These are phyloP conservation scores for Orbilia blumenaviensis DNA, from an alignment of 2,329 filamentous ascomycete genomes.

Conservation along the genomic window DNA sequence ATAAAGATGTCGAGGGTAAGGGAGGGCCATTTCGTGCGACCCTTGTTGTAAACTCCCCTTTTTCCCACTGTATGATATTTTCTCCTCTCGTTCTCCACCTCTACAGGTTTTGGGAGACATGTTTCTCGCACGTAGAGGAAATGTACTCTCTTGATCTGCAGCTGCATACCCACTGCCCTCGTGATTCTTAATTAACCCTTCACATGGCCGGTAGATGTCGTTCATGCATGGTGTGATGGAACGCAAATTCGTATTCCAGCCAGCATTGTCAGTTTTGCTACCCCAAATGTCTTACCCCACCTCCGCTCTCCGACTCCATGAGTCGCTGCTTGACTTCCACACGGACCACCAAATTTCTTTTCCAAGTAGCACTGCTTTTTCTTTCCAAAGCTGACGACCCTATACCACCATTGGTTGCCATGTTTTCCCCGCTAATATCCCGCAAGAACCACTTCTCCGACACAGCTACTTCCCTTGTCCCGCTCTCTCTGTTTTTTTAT, in stretches of 20 bases:
- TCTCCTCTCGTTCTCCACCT: neutral
- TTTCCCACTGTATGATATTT: neutral
- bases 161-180: neutral
- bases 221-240: neutral
- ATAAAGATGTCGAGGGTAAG: no score
- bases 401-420: neutral
- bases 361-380: no score
- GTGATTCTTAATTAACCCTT: neutral
- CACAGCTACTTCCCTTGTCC: no score
- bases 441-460: neutral
- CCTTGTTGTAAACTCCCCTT: no score
- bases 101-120: neutral
- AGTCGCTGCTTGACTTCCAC: neutral
- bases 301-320: slow-evolving; percentile 41
- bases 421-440: neutral
- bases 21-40: no score
- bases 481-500: no score
- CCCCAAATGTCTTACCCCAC: slow-evolving; percentile 24
- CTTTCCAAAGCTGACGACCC: slow-evolving; percentile 1
- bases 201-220: neutral
- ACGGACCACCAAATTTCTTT: slow-evolving; percentile 29
- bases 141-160: neutral
- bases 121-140: no score
- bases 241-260: slow-evolving; percentile 1
- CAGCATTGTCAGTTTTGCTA: neutral